Conservation (phyloP, 2,329 filamentous ascomycete species). For the Sarocladiaceae sp. region DNA sequence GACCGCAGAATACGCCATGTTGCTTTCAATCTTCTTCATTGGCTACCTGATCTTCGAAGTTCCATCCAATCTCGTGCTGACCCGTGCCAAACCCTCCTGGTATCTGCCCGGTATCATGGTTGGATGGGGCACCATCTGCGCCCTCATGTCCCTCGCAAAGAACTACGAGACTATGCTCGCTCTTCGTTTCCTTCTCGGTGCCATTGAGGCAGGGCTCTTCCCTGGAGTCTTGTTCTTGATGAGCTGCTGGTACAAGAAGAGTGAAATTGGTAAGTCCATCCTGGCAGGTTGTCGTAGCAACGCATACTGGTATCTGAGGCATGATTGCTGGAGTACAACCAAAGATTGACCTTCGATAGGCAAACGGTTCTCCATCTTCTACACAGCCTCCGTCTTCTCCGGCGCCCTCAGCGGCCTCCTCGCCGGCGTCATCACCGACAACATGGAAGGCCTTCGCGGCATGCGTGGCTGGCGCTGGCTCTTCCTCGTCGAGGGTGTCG, state of each 20-base stretch:
- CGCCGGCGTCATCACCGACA: slow-evolving; percentile 17
- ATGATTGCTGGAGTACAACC: slow-evolving; percentile 19
- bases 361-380: slow-evolving; percentile 15
- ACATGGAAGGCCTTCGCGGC: slow-evolving; percentile 17
- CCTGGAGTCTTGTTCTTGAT: background rate
- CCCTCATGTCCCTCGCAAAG: slow-evolving; percentile 17
- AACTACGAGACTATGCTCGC: slow-evolving; percentile 18
- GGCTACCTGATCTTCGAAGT: slow-evolving; percentile 17
- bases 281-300: background rate
- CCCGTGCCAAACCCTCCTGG: slow-evolving; percentile 17
- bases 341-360: slow-evolving; percentile 18
- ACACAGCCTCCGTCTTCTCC: slow-evolving; percentile 17
- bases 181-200: slow-evolving; percentile 17
- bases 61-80: slow-evolving; percentile 13
- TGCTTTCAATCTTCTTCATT: slow-evolving; percentile 22
- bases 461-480: slow-evolving; percentile 22
- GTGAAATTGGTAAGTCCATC: background rate
- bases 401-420: slow-evolving; percentile 17
- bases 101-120: slow-evolving; percentile 17
- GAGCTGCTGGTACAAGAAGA: background rate
- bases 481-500: slow-evolving; percentile 14
- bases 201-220: slow-evolving; percentile 16
- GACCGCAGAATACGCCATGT: too few species aligned
- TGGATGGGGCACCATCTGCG: slow-evolving; percentile 18
- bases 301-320: slow-evolving; percentile 10